Evolutionary conservation across 2,329 filamentous ascomycete species (phyloP), one percentile per base, ranked within the genome.

Genomic region (Simplicillium sp.): DNA sequence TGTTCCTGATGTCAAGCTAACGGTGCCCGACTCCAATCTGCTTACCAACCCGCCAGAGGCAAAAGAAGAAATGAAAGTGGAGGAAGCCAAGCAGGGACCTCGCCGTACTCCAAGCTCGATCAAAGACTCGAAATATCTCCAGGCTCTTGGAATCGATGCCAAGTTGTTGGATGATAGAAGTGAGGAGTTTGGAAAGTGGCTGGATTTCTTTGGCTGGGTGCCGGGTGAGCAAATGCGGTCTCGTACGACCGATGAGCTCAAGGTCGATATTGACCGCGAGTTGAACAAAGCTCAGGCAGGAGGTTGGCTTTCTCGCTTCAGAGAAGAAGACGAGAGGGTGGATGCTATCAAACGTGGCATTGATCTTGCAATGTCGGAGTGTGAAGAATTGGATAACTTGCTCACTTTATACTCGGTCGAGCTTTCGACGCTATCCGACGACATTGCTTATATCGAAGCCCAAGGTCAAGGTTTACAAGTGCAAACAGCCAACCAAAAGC

Each of bases 401-500:
- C 68, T 98, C 39, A 98, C 92, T 1, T 66, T 98, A 29, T 98
- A 98, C 61, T 87, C 86, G 36, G 92, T 97, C 18, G 92, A 98
- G 60, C 71, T 98, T 46, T 87, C 87, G 53, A 97, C 89, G 37
- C 72, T 98, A 25, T 88, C 89, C 42, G 90, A 97, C 38, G 92
- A 98, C 53, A 94, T 98, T 51, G 82, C 88, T 3, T 97, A 94
- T 57, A 97, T 98, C 48, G 92, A 98, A 65, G 88, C 92, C 2
- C 92, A 98, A 61, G 89, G 87, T 7, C 90, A 98, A 64, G 92
- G 92, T 68, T 68, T 98, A 36, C 92, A 98, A 55, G 90, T 98
- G 7, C 92, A 97, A 62, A 90, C 90, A 15, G 87, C 92, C 33
- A 98, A 98, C 53, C 92, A 98, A 59, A 95, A 95, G 59, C 74